Evolutionary conservation across 148 eudicot genomes (phyloP), one percentile per base, ranked within the genome.

Genomic region (Diospyros kaki): DNA sequence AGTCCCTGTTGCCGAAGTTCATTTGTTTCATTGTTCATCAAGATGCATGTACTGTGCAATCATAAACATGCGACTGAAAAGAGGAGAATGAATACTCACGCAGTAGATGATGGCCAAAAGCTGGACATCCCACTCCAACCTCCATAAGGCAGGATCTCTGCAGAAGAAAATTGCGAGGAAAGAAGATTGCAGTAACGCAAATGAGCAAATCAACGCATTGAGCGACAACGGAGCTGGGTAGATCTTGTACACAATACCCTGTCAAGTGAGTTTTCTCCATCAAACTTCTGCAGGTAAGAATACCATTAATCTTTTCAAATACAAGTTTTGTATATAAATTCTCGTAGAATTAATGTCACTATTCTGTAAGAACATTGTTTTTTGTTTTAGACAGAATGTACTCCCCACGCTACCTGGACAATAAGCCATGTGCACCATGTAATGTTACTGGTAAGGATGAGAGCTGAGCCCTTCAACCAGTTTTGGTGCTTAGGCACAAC

Each of bases 151-250:
- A 6, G 63, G 64, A 54, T 56, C 42, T 71, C 74, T 71, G 2
- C 50, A 63, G 3, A 56, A 55, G 42, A 71, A 71, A 8, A 71
- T 7, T 4, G 74, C 74, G 5, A 71, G 64, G 7, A 71, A 6
- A 38, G 74, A 71, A 38, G 74, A 71, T 71, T 71, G 74, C 64
- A 71, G 50, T 15, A 64, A 40, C 5, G 74, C 74, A 55, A 71
- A 71, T 11, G 55, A 43, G 43, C 74, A 54, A 41, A 71, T 55
- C 63, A 71, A 14, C 15, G 40, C 11, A 11, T 71, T 71, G 3
- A 71, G 17, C 6, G 74, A 71, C 51, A 71, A 71, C 8, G 18
- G 48, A 12, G 74, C 74, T 43, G 74, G 74, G 41, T 71, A 71
- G 12, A 71, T 40, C 18, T 58, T 71, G 74, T 58, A 59, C 1